Percentiles rank a stretch among this genome's conserved stretches.
These are phyloP conservation scores for Chaetoceros muelleri DNA, from an alignment of 108 stramenopile species.

Conservation along the genomic window DNA sequence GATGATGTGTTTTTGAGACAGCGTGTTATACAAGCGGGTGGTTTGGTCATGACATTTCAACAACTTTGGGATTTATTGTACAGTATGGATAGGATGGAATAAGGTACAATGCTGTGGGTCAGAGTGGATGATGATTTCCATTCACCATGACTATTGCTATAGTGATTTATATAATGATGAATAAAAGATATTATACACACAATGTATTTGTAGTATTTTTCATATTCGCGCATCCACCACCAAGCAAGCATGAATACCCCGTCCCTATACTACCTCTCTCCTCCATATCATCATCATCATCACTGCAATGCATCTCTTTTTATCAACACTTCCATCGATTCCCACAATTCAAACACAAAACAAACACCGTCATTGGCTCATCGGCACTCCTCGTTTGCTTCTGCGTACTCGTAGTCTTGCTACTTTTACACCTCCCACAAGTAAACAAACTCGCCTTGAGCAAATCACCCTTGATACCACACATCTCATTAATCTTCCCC, in stretches of 20 bases:
- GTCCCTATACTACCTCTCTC: too few relatives aligned
- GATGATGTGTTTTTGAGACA: constrained; percentile 27
- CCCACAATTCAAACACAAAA: constrained; percentile 86
- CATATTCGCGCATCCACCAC: too few relatives aligned
- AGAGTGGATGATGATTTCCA: too few relatives aligned
- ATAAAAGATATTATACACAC: too few relatives aligned
- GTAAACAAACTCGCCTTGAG: constrained; percentile 84
- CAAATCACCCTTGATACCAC: constrained; percentile 82
- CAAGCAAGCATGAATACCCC: too few relatives aligned
- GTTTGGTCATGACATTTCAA: constrained; percentile 24
- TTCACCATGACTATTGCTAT: too few relatives aligned
- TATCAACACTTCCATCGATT: constrained; percentile 87
- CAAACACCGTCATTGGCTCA: constrained; percentile 99
- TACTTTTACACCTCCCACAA: constrained; percentile 91
- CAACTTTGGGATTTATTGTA: constrained; percentile 25
- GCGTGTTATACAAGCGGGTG: constrained; percentile 14
- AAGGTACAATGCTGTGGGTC: too few relatives aligned
- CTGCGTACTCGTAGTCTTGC: constrained; percentile 92
- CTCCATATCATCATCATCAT: too few relatives aligned
- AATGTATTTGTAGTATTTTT: too few relatives aligned
- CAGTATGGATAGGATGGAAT: too few relatives aligned
- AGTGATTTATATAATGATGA: too few relatives aligned
- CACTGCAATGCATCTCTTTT: too few relatives aligned
- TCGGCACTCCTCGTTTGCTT: constrained; percentile 98
- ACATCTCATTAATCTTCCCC: constrained; percentile 84